phyloP scores from a whole-genome alignment of 2,329 filamentous ascomycete species.

The Botrytis pseudocinerea region DNA sequence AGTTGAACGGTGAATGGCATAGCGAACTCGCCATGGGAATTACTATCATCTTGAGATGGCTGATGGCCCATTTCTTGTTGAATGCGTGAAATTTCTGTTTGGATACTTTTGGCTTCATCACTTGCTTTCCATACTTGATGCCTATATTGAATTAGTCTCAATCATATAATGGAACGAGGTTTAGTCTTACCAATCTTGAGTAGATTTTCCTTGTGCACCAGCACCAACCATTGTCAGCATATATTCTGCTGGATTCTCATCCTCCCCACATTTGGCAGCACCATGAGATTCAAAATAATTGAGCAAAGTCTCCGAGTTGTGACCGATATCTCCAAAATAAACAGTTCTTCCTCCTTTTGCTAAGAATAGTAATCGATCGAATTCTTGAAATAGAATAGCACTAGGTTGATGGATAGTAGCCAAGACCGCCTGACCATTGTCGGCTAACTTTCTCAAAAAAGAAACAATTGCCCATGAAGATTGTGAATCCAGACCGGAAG shows the following conservation, averaged over 20 bases:
- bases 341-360: constrained; percentile 75
- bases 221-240: constrained; percentile 54
- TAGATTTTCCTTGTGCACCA: constrained; percentile 59
- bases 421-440: constrained; percentile 85
- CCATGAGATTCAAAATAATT: constrained; percentile 76
- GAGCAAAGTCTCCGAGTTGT: constrained; percentile 38
- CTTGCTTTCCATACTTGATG: constrained; percentile 46
- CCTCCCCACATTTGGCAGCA: constrained; percentile 62
- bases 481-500: constrained; percentile 89
- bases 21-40: constrained; percentile 66
- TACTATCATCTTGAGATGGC: constrained; percentile 59
- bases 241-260: constrained; percentile 77
- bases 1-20: constrained; percentile 70
- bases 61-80: constrained; percentile 40
- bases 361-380: constrained; percentile 77
- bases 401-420: constrained; percentile 96
- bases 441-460: constrained; percentile 84
- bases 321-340: constrained; percentile 79
- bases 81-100: constrained; percentile 41
- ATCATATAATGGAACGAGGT: no score
- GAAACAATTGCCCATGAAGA: constrained; percentile 92
- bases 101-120: constrained; percentile 39
- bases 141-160: constrained; percentile 2
- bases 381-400: constrained; percentile 90
- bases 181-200: constrained; percentile 53